A percentile compares a stretch with the other conserved stretches of the same genome.
Conservation (phyloP, 129 eudicot genomes). For the Heracleum sosnowskyi region DNA sequence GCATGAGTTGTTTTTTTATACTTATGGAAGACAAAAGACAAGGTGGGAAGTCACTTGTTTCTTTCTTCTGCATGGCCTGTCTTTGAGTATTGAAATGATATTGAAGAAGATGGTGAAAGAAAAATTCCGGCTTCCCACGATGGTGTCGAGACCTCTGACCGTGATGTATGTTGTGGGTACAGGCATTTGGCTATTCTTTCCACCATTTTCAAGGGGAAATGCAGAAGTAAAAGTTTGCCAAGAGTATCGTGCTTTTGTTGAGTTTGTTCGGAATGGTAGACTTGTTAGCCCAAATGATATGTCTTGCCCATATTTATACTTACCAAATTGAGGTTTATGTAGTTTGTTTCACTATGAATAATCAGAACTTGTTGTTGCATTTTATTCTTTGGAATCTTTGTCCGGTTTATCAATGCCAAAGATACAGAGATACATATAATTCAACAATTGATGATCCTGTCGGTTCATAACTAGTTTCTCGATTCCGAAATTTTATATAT, state of each 20-base stretch:
- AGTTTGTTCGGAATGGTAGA: slow-evolving; percentile 26
- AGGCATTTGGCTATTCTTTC: slow-evolving; percentile 52
- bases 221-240: slow-evolving; percentile 29
- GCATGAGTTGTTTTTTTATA: slow-evolving; percentile 54
- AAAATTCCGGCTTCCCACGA: slow-evolving; percentile 21
- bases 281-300: slow-evolving; percentile 26
- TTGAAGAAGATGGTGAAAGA: slow-evolving; percentile 27
- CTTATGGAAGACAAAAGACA: slow-evolving; percentile 25
- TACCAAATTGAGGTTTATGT: not conserved
- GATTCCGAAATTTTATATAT: too few relatives aligned
- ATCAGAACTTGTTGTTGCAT: too few relatives aligned
- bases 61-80: slow-evolving; percentile 57
- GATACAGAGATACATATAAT: too few relatives aligned
- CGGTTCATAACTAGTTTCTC: too few relatives aligned
- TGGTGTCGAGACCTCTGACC: slow-evolving; percentile 27
- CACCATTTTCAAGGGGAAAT: slow-evolving; percentile 33
- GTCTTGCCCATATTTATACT: not conserved
- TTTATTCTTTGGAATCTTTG: too few relatives aligned
- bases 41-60: slow-evolving; percentile 26
- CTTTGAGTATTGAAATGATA: slow-evolving; percentile 33
- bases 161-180: slow-evolving; percentile 33
- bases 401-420: too few relatives aligned
- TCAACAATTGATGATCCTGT: too few relatives aligned
- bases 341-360: not conserved
- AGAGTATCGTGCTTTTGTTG: slow-evolving; percentile 36